phyloP scores from a whole-genome alignment of 441 rosid species.

The Biscutella laevigata region DNA sequence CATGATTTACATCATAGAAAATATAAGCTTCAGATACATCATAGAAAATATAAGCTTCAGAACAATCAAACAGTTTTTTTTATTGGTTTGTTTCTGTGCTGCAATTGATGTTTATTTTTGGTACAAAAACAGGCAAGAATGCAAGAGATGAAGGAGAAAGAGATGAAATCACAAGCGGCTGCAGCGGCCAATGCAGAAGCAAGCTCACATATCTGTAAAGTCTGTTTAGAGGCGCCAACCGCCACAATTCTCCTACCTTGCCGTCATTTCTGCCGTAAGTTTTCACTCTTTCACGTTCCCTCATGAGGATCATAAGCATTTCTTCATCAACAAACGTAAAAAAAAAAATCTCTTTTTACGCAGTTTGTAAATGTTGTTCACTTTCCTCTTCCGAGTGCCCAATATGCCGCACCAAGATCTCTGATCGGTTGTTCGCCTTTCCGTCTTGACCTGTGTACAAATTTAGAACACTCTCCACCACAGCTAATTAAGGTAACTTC shows the following conservation, averaged over 20 bases:
- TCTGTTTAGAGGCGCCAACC: conserved; percentile 82
- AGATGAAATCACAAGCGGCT: conserved; percentile 51
- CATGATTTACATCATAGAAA: too few relatives aligned
- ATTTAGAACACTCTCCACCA: conserved; percentile 15
- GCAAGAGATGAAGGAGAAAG: conserved; percentile 96
- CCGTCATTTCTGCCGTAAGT: conserved; percentile 96
- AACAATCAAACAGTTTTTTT: not conserved
- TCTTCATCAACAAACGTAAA: not conserved
- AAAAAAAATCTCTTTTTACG: conserved; percentile 14
- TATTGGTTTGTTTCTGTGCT: too few relatives aligned
- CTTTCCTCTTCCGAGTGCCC: conserved; percentile 98
- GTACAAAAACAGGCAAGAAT: conserved; percentile 56
- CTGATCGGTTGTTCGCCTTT: conserved; percentile 87
- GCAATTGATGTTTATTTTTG: conserved; percentile 23
- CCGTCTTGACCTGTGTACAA: conserved; percentile 46
- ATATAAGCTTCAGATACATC: too few relatives aligned
- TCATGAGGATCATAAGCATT: too few relatives aligned
- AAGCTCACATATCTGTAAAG: conserved; percentile 89
- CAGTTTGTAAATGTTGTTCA: conserved; percentile 98
- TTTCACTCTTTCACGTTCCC: conserved; percentile 4
- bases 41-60: not conserved
- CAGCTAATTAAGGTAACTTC: conserved; percentile 37
- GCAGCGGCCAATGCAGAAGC: conserved; percentile 80
- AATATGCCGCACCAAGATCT: conserved; percentile 87
- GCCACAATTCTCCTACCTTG: conserved; percentile 97